Base-by-base conservation (phyloP, 306 rosid genomes). In the Aeschynomene evenia region DNA sequence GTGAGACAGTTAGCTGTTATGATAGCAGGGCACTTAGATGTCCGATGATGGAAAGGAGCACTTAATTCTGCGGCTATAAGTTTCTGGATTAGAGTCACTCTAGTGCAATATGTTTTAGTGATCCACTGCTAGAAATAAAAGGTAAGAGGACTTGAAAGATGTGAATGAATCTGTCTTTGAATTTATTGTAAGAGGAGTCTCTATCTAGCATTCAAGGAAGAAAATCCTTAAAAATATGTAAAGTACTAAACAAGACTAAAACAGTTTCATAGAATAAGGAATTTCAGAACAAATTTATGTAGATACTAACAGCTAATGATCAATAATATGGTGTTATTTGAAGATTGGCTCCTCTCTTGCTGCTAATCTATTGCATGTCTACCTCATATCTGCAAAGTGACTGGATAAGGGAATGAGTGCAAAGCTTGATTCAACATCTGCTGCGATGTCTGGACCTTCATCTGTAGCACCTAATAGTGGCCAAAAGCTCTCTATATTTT, bases 401-500 rank as follows among this genome's bases (percentile, higher is more conserved):
- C 52, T 74, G 75, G 42, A 36, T 66, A 69, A 33, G 56, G 66
- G 61, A 70, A 82, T 87, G 85, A 78, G 76, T 71, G 82, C 82
- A 61, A 73, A 81, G 80, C 78, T 81, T 62, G 85, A 76, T 55
- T 63, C 65, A 48, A 64, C 68, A 5, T 66, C 77, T 57, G 72
- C 81, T 70, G 68, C 85, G 73, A 78, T 86, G 81, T 83, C 97
- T 19, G 91, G 88, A 74, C 54, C 80, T 71, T 76, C 88, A 19
- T 83, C 96, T 21, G 76, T 76, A 13, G 63, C 79, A 61, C 46
- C 89, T 43, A 37, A 66, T 19, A 63, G 85, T 59, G 73, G 73
- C 76, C 96, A 82, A 72, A 94, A 87, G 88, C 83, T 74, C 60
- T 91, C 97, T 60, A 78, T 68, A 81, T 89, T 94, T 86, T 81